These are phyloP conservation scores for Xerocomus amazonicus DNA, from an alignment of 1,284 basidiomycete species.

Conservation along the genomic window DNA sequence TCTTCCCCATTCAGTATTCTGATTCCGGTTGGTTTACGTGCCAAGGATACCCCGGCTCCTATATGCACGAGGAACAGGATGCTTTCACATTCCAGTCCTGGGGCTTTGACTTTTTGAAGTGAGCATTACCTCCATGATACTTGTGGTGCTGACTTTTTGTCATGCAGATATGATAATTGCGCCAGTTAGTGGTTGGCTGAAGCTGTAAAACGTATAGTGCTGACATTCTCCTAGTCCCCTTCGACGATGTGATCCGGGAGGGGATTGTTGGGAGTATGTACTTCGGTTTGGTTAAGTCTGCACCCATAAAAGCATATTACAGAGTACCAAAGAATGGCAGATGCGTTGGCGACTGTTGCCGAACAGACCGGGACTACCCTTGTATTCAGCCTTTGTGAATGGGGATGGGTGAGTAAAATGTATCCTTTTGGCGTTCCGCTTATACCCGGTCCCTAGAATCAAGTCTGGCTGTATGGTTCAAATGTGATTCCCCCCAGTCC, in stretches of 20 bases:
- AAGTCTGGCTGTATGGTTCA: conserved; percentile 56
- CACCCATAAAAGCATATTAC: neutral
- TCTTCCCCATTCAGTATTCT: conserved; percentile 23
- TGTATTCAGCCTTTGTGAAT: conserved; percentile 52
- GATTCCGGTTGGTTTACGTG: conserved; percentile 35
- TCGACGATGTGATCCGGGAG: conserved; percentile 47
- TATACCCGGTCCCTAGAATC: conserved; percentile 36
- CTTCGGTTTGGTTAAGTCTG: neutral
- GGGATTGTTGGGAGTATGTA: conserved; percentile 53
- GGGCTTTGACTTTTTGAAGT: conserved; percentile 61
- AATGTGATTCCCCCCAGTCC: conserved; percentile 5
- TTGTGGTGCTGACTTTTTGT: neutral
- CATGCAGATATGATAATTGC: conserved; percentile 53
- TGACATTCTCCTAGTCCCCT: conserved; percentile 39
- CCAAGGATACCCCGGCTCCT: conserved; percentile 28
- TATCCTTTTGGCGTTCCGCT: neutral
- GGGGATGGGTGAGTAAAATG: conserved; percentile 47
- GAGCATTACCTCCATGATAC: conserved; percentile 18
- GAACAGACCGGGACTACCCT: conserved; percentile 42
- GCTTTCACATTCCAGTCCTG: conserved; percentile 39
- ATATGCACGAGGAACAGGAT: conserved; percentile 28
- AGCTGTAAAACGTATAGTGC: neutral
- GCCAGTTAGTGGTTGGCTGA: conserved; percentile 27
- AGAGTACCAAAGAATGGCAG: conserved; percentile 53
- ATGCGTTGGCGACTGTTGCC: conserved; percentile 47